Percentiles rank a stretch among this genome's conserved stretches.
phyloP scores from a whole-genome alignment of 2,329 filamentous ascomycete species.

The Paracamarosporium sp. region DNA sequence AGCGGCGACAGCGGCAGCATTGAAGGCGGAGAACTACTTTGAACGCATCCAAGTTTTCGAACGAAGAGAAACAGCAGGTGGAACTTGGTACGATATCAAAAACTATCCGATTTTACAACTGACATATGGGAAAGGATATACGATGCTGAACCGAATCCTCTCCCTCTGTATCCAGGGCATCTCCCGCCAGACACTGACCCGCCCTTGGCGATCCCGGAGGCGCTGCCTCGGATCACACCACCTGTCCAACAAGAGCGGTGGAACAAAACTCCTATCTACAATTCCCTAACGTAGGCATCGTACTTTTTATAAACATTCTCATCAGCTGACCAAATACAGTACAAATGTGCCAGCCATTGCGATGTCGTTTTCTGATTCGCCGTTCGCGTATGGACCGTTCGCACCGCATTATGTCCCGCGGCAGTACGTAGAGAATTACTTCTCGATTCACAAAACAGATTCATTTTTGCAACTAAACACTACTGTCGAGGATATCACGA shows the following conservation, averaged over 20 bases:
- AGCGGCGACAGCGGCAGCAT: conserved; percentile 42
- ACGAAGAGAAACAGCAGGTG: conserved; percentile 40
- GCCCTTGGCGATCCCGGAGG: conserved; percentile 52
- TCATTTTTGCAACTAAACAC: conserved; percentile 56
- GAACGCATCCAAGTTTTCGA: conserved; percentile 45
- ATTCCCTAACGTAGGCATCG: conserved; percentile 56
- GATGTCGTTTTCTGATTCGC: conserved; percentile 62
- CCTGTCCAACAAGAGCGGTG: conserved; percentile 57
- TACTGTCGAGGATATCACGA: conserved; percentile 59
- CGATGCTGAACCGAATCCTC: conserved; percentile 51
- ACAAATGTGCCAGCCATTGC: conserved; percentile 65
- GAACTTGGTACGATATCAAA: conserved; percentile 37
- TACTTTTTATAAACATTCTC: not conserved
- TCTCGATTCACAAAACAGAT: conserved; percentile 59
- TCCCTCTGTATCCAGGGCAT: conserved; percentile 50
- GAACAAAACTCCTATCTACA: conserved; percentile 59
- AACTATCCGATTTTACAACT: too few relatives aligned
- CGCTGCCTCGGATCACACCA: conserved; percentile 49
- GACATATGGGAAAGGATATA: conserved; percentile 56
- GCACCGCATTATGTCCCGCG: conserved; percentile 62
- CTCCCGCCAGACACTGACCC: conserved; percentile 56
- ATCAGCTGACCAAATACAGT: conserved; percentile 20
- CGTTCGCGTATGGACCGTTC: conserved; percentile 64
- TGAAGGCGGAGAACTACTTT: conserved; percentile 42
- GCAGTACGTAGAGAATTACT: conserved; percentile 59